A percentile compares a stretch with the other conserved stretches of the same genome.
Conservation (phyloP, 495 filamentous ascomycete species). For the Hapsidospora chrysogenum region DNA sequence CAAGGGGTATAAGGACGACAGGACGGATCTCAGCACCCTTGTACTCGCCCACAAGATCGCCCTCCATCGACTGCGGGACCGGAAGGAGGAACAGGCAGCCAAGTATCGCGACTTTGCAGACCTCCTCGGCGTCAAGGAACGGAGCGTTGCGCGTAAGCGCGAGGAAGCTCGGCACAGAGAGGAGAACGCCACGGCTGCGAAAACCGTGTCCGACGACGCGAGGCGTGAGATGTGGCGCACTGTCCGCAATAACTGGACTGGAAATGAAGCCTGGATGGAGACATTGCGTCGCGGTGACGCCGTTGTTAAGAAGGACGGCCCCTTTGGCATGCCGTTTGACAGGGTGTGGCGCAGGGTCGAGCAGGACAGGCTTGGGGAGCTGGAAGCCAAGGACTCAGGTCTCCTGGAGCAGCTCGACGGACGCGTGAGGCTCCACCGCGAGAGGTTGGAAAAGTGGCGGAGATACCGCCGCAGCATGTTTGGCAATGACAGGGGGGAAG, state of each 20-base stretch:
- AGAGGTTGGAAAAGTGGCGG: slow-evolving; percentile 54
- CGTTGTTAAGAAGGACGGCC: slow-evolving; percentile 36
- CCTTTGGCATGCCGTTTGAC: slow-evolving; percentile 47
- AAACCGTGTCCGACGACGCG: slow-evolving; percentile 17
- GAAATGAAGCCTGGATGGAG: slow-evolving; percentile 51
- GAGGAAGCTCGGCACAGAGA: slow-evolving; percentile 12
- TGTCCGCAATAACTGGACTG: slow-evolving; percentile 57
- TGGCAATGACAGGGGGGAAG: slow-evolving; percentile 9
- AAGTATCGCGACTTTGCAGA: slow-evolving; percentile 40
- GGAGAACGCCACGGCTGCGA: slow-evolving; percentile 10
- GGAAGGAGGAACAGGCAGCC: slow-evolving; percentile 35
- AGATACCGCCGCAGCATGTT: slow-evolving; percentile 40
- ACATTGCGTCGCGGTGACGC: slow-evolving; percentile 47
- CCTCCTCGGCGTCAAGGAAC: slow-evolving; percentile 34
- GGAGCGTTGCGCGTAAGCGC: slow-evolving; percentile 20
- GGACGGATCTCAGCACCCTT: slow-evolving; percentile 43
- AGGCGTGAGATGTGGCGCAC: slow-evolving; percentile 28
- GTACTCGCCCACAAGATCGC: slow-evolving; percentile 56
- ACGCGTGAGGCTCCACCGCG: slow-evolving; percentile 41
- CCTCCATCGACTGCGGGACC: slow-evolving; percentile 31
- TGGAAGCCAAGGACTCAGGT: slow-evolving; percentile 25
- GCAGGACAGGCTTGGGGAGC: slow-evolving; percentile 31
- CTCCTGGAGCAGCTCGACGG: slow-evolving; percentile 45
- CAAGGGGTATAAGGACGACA: slow-evolving; percentile 39
- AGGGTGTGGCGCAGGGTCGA: slow-evolving; percentile 48